A percentile compares a stretch with the other conserved stretches of the same genome.
These are phyloP conservation scores for Pelargonium nanum DNA, from an alignment of 345 rosid genomes.

Conservation along the genomic window DNA sequence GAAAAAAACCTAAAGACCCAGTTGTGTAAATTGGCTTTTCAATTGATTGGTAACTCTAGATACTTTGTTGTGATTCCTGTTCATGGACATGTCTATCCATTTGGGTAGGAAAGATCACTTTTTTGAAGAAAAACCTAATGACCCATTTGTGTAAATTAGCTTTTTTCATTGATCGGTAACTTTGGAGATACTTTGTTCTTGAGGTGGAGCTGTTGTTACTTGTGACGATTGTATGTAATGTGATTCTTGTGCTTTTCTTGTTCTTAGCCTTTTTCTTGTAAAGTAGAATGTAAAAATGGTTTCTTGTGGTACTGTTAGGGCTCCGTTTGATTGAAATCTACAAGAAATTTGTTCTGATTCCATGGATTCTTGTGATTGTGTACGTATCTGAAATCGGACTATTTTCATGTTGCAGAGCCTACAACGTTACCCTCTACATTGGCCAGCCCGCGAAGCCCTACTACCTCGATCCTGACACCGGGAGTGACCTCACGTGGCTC, in stretches of 20 bases:
- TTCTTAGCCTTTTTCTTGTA: too few species aligned
- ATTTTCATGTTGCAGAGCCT: neutral
- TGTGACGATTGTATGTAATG: neutral
- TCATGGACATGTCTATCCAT: too few species aligned
- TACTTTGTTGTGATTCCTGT: too few species aligned
- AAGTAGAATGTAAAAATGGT: too few species aligned
- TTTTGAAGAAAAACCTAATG: too few species aligned
- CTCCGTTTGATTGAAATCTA: neutral
- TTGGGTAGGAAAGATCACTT: too few species aligned
- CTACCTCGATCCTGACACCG: constrained; percentile 86
- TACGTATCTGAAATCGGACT: neutral
- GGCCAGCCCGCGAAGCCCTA: constrained; percentile 84
- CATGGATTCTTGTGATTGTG: neutral
- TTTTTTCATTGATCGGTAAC: too few species aligned
- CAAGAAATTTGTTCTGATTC: neutral
- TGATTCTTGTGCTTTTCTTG: neutral
- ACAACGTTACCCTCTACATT: constrained; percentile 35
- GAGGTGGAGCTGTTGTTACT: neutral
- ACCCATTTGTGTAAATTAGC: too few species aligned
- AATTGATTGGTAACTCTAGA: too few species aligned
- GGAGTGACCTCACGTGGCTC: constrained; percentile 97
- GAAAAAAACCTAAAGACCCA: neutral
- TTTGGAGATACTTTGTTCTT: neutral
- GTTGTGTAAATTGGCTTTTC: neutral
- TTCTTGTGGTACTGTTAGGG: too few species aligned